Evolutionary conservation across 1,284 basidiomycete species (phyloP).

Genomic region (Coniferiporia sulphurascens): DNA sequence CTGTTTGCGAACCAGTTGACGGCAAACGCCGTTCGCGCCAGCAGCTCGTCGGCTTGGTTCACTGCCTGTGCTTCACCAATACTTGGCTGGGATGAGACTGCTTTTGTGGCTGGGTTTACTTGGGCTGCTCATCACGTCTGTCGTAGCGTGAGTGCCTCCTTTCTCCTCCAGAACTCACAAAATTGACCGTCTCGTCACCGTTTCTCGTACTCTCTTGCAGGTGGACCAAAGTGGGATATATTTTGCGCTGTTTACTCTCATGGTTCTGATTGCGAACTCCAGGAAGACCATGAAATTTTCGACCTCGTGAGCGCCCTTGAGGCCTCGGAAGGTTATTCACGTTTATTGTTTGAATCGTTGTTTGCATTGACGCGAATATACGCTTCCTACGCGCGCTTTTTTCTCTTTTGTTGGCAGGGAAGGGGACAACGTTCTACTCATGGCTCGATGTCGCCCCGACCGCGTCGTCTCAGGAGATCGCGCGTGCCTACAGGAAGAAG

Average conservation of each 20-base stretch:
- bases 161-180: neutral
- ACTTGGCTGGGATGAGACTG: neutral
- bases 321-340: constrained; percentile 63
- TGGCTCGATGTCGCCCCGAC: constrained; percentile 71
- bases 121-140: neutral
- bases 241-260: neutral
- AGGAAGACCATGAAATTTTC: constrained; percentile 95
- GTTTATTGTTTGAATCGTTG: neutral
- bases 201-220: constrained; percentile 29
- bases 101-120: constrained; percentile 4
- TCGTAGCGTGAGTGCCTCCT: constrained; percentile 2
- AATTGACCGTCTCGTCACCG: neutral
- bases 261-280: constrained; percentile 13
- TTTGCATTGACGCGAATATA: constrained; percentile 3
- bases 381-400: constrained; percentile 1
- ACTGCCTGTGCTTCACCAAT: neutral
- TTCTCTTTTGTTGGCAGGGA: constrained; percentile 41
- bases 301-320: constrained; percentile 88
- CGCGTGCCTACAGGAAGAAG: constrained; percentile 85
- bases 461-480: constrained; percentile 70
- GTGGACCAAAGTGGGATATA: constrained; percentile 60
- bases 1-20: too few relatives aligned
- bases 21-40: too few relatives aligned
- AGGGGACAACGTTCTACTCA: constrained; percentile 87
- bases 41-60: neutral